Conservation (phyloP, 164 flowering plant species). For the Akebia trifoliata region DNA sequence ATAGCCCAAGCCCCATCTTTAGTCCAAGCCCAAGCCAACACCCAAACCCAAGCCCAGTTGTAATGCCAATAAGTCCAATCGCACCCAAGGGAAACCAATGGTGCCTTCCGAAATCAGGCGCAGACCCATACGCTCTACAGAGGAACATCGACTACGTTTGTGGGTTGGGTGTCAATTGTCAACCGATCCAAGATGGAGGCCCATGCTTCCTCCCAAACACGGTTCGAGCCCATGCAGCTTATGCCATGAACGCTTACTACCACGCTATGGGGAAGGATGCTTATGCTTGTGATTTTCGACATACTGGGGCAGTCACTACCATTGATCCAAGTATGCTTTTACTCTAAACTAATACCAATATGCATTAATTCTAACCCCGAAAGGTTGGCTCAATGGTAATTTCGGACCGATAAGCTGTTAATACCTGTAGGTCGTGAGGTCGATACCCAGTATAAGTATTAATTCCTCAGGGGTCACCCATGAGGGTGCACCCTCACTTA, state of each 20-base stretch:
- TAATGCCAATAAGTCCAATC: slow-evolving; percentile 23
- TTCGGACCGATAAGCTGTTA: too few relatives aligned
- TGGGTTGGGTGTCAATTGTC: slow-evolving; percentile 53
- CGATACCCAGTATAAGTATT: too few relatives aligned
- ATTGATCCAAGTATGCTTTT: slow-evolving; percentile 52
- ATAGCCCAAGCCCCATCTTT: too few relatives aligned
- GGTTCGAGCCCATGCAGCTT: slow-evolving; percentile 59
- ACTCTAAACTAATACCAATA: background rate
- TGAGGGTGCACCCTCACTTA: too few relatives aligned
- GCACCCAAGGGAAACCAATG: slow-evolving; percentile 25
- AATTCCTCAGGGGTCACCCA: too few relatives aligned
- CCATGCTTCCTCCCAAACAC: slow-evolving; percentile 53
- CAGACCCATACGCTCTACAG: slow-evolving; percentile 34
- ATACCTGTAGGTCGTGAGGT: too few relatives aligned
- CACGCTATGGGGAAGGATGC: slow-evolving; percentile 39
- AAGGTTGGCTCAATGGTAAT: background rate
- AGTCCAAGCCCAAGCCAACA: too few relatives aligned
- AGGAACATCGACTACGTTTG: slow-evolving; percentile 64
- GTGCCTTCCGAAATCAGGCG: slow-evolving; percentile 54
- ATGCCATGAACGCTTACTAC: slow-evolving; percentile 65
- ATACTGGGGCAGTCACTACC: slow-evolving; percentile 39
- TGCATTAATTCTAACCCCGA: background rate
- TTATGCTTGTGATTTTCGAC: slow-evolving; percentile 48
- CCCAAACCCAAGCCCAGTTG: slow-evolving; percentile 24
- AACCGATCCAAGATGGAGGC: slow-evolving; percentile 43